Evolutionary conservation across 768 basidiomycete genomes (phyloP), one percentile per base, ranked within the genome.

Genomic region (Mycena olivaceomarginata): DNA sequence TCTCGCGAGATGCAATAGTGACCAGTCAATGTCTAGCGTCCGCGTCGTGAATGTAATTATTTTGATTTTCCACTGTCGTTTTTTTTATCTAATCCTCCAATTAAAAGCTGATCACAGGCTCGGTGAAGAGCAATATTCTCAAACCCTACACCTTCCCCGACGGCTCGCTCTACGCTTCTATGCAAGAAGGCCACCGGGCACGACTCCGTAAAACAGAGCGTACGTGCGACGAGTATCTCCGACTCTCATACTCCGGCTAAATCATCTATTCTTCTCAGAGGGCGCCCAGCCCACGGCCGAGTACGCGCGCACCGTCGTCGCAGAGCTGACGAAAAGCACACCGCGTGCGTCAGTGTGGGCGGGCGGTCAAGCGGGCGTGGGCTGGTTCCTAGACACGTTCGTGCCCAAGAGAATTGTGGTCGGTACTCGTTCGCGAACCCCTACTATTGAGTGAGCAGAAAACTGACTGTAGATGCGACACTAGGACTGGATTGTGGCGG

Each of bases 21-120:
- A 16, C 10, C 12, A 9, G n/a, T 9, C 53, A 9, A 1, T 37
- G 39, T 64, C 22, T 64, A 64, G 63, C 20, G 20, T 64, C 63
- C 15, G 18, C 9, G 60, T 62, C 40, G 20, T 64, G 1, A 64
- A 43, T n/a, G 63, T 64, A 22, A n/a, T 40, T 16, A 3, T 31
- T 40, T 5, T 40, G 6, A 18, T 41, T 6, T 18, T 18, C 22
- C 16, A 39, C 5, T n/a, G 10, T 9, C 7, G 31, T 41, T 11
- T 63, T 20, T 40, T 16, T 39, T 4, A 31, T 31, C 20, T 10
- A 7, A 8, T 15, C 20, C 10, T 31, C 31, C 31, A 31, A 31
- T 31, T 31, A 31, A 63, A 63, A 62, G 70, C 45, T 69, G 39
- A 69, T 70, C n/a, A 70, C 70, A 22, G 70, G 59, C 43, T 45